Conservation (phyloP, 1,284 basidiomycete species). For the Moesziomyces aphidis region DNA sequence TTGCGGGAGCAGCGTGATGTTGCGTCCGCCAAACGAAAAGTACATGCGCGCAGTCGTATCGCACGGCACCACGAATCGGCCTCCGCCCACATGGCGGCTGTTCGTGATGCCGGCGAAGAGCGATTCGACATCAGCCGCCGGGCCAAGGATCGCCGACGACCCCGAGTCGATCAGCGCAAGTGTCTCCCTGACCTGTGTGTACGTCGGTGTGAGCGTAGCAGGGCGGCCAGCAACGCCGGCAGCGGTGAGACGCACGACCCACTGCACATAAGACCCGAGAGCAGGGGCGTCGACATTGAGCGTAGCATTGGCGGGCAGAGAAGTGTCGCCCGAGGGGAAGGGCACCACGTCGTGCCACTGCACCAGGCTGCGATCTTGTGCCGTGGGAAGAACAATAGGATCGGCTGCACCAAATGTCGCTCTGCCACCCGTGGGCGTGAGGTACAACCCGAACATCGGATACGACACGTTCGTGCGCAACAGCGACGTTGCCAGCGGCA, state of each 20-base stretch:
- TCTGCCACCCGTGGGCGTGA: slow-evolving; percentile 19
- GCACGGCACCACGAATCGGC: slow-evolving; percentile 86
- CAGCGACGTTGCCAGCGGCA: slow-evolving; percentile 30
- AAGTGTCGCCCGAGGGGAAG: slow-evolving; percentile 40
- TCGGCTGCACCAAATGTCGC: slow-evolving; percentile 47
- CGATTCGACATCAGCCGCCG: slow-evolving; percentile 80
- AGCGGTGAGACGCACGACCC: slow-evolving; percentile 77
- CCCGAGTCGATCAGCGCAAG: slow-evolving; percentile 84
- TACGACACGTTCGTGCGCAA: slow-evolving; percentile 30
- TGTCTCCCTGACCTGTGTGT: slow-evolving; percentile 74
- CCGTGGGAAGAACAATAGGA: slow-evolving; percentile 15
- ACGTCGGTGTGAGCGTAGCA: slow-evolving; percentile 76
- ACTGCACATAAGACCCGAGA: slow-evolving; percentile 75
- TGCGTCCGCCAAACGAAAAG: slow-evolving; percentile 72
- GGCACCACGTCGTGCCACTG: slow-evolving; percentile 53
- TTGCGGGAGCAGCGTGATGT: slow-evolving; percentile 78
- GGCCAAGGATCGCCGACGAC: slow-evolving; percentile 81
- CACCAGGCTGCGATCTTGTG: slow-evolving; percentile 13
- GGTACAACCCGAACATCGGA: slow-evolving; percentile 42
- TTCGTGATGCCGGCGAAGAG: slow-evolving; percentile 76
- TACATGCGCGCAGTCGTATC: slow-evolving; percentile 76
- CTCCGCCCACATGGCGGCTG: slow-evolving; percentile 76
- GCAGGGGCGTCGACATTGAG: slow-evolving; percentile 33
- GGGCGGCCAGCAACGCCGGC: slow-evolving; percentile 76
- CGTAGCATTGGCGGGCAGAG: slow-evolving; percentile 20